Evolutionary conservation across 2,329 filamentous ascomycete species (phyloP).

Genomic region (Zymoseptoria tritici): DNA sequence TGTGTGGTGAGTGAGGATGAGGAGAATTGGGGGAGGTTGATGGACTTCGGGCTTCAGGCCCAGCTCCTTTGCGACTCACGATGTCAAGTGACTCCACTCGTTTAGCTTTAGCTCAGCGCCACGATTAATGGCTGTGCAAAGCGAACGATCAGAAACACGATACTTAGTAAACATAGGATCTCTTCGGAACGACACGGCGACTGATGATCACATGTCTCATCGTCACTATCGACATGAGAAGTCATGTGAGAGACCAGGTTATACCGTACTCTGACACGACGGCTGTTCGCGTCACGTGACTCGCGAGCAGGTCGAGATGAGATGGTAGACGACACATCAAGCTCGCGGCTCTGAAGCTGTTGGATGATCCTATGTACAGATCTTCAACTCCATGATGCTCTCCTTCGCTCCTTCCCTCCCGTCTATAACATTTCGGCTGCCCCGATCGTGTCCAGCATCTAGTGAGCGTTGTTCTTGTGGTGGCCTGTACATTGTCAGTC

Average conservation of each 20-base stretch:
- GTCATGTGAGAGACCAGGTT: neutral
- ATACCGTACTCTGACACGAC: neutral
- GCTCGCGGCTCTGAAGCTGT: constrained; percentile 7
- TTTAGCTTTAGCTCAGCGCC: neutral
- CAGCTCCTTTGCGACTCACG: neutral
- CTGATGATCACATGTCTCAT: too few relatives aligned
- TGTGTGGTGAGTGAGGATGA: neutral
- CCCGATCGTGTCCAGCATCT: constrained; percentile 30
- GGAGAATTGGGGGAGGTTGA: neutral
- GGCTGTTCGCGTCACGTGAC: neutral
- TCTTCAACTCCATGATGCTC: constrained; percentile 6
- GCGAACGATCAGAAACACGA: too few relatives aligned
- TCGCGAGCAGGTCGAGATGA: constrained; percentile 1
- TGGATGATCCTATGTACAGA: constrained; percentile 17
- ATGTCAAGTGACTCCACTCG: neutral
- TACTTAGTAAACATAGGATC: too few relatives aligned
- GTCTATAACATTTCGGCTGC: constrained; percentile 1
- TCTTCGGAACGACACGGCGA: too few relatives aligned
- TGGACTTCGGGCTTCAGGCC: neutral
- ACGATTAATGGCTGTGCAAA: neutral
- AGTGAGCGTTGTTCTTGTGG: constrained; percentile 99
- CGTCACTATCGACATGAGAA: too few relatives aligned
- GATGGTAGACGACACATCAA: constrained; percentile 2
- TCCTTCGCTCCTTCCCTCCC: constrained; percentile 1
- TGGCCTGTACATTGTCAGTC: constrained; percentile 58